These are phyloP conservation scores for Bothriochloa decipiens DNA, from an alignment of 176 grass and related monocot genomes.

Conservation along the genomic window DNA sequence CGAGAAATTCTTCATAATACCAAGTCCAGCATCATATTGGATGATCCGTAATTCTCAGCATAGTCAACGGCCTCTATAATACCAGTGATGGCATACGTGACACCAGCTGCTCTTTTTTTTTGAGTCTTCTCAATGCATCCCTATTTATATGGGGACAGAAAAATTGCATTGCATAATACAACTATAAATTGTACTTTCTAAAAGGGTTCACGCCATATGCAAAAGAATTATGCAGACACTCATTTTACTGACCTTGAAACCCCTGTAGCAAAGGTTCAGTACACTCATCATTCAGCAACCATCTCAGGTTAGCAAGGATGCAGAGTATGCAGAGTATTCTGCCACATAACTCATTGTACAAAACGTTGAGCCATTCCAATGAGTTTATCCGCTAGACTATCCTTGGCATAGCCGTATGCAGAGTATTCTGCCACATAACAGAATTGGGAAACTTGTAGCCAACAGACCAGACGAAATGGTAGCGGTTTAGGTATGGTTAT, in stretches of 20 bases:
- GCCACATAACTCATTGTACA: background rate
- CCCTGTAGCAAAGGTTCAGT: constrained; percentile 73
- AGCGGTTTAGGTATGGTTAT: background rate
- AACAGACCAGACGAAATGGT: background rate
- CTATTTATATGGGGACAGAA: too few relatives aligned
- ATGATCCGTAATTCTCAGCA: constrained; percentile 42
- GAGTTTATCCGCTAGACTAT: background rate
- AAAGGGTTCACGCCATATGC: background rate
- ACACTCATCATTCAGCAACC: constrained; percentile 55
- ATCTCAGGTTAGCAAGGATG: constrained; percentile 52
- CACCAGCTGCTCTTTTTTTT: constrained; percentile 55
- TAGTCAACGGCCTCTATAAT: constrained; percentile 50
- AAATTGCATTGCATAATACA: too few relatives aligned
- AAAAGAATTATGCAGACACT: background rate
- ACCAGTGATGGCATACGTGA: too few relatives aligned
- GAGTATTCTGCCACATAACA: too few relatives aligned
- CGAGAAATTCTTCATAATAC: too few relatives aligned
- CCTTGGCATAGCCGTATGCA: background rate
- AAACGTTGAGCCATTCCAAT: background rate
- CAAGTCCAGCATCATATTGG: too few relatives aligned
- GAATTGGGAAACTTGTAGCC: too few relatives aligned
- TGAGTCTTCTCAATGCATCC: constrained; percentile 49
- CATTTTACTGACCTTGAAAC: constrained; percentile 66
- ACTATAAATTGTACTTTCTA: too few relatives aligned
- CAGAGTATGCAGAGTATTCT: too few relatives aligned